These are phyloP conservation scores for Tulasnella sp. DNA, from an alignment of 768 basidiomycete genomes.

Conservation along the genomic window DNA sequence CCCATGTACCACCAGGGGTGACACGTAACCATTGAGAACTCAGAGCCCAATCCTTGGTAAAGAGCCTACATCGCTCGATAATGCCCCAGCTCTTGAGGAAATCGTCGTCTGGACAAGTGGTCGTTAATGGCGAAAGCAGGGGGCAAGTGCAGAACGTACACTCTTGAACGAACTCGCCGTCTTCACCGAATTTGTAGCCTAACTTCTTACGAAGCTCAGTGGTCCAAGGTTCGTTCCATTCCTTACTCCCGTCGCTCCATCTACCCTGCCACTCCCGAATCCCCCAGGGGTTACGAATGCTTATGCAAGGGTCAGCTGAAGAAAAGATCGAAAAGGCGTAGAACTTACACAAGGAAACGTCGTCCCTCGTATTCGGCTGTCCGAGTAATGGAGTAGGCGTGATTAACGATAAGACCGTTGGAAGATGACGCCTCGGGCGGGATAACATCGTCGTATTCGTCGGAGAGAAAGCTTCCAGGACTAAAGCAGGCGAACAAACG, in stretches of 20 bases:
- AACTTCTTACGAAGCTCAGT: neutral
- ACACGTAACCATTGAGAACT: constrained; percentile 40
- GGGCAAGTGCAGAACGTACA: neutral
- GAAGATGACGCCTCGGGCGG: constrained; percentile 19
- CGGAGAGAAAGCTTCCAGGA: constrained; percentile 21
- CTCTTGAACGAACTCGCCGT: constrained; percentile 10
- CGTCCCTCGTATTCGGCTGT: no score
- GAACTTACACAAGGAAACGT: no score
- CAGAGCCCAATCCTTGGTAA: constrained; percentile 38
- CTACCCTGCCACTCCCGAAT: constrained; percentile 19
- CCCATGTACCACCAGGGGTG: constrained; percentile 36
- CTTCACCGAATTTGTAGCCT: constrained; percentile 10
- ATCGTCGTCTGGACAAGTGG: constrained; percentile 15
- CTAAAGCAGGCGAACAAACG: constrained; percentile 43
- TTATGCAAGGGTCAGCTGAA: constrained; percentile 27
- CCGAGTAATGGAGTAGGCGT: constrained; percentile 38
- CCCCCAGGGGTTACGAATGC: constrained; percentile 43
- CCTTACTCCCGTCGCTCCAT: constrained; percentile 11
- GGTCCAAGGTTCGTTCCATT: constrained; percentile 5
- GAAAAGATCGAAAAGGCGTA: no score
- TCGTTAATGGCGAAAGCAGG: neutral
- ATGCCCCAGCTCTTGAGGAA: constrained; percentile 29
- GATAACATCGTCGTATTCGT: constrained; percentile 39
- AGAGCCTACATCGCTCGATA: constrained; percentile 37
- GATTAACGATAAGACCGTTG: constrained; percentile 21